Evolutionary conservation across 2,329 filamentous ascomycete species (phyloP), one percentile per base, ranked within the genome.

Genomic region (Ophiostoma himal-ulmi): DNA sequence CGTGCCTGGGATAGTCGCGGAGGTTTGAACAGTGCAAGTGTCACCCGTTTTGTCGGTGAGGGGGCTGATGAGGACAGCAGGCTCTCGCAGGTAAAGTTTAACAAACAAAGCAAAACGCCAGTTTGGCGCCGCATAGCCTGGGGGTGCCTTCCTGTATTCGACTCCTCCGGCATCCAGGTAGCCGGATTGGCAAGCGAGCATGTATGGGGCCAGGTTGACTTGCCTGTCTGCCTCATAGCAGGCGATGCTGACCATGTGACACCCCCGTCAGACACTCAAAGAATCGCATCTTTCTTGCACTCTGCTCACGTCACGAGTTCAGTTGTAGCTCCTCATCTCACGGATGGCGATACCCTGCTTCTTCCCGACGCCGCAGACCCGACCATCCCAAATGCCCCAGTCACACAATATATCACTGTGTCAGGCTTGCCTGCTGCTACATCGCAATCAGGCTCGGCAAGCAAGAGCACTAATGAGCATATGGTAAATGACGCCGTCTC

Each of bases 71-170:
- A 83, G 3, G 86, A 91, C 74, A 85, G 89, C 1, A 88, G 87
- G 75, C 83, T 84, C 70, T 82, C 93, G 48, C 92, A 94, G 77
- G 79, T 90, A 70, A 85, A 85, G 3, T 94, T 89, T 80, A 98
- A 98, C 77, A 84, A 86, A 71, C 93, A 97, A 77, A 97, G 92
- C 73, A 88, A 85, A 74, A 95, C 93, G 0, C 84, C 90, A 0
- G 91, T 95, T 0, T 97, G 92, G 85, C 87, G 91, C 74, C 88
- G 93, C 54, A 93, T 96, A 88, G 89, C 89, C 0, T 88, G 84
- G 78, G 92, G 93, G 0, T 83, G 84, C 68, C 82, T 95, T 34
- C 90, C 92, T 0, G 80, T 78, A 0, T 90, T 89, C 71, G 78
- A 83, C 3, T 77, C 82, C 8, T 39, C 64, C 13, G 86, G 84